These are phyloP conservation scores for Calonectria hongkongensis DNA, from an alignment of 2,329 filamentous ascomycete species.

Conservation along the genomic window DNA sequence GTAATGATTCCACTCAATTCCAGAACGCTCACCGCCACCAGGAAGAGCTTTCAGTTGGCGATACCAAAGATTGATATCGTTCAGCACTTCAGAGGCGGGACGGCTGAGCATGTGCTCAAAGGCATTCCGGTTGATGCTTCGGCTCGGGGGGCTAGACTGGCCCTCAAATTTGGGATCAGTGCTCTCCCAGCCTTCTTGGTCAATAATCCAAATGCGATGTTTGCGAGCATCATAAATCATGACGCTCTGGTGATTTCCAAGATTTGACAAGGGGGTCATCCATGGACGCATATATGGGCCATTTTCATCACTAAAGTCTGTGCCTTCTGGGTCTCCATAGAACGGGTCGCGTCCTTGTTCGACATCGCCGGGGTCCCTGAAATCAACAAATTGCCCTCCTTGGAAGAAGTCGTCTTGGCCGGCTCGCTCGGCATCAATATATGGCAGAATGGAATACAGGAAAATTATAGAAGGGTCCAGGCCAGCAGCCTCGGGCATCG, in stretches of 20 bases:
- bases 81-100: constrained; percentile 13
- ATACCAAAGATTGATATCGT: constrained; percentile 8
- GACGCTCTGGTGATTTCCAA: constrained; percentile 51
- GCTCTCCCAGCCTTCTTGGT: neutral
- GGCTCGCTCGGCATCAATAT: constrained; percentile 33
- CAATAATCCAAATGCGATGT: constrained; percentile 42
- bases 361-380: constrained; percentile 36
- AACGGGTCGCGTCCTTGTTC: constrained; percentile 42
- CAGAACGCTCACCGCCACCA: neutral
- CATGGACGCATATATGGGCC: constrained; percentile 52
- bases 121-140: neutral
- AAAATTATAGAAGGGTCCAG: constrained; percentile 50
- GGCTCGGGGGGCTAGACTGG: neutral
- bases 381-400: constrained; percentile 48
- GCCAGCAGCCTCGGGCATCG: neutral
- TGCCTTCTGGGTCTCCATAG: constrained; percentile 39
- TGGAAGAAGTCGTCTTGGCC: constrained; percentile 47
- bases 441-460: constrained; percentile 54
- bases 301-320: constrained; percentile 42
- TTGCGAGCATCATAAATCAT: constrained; percentile 55
- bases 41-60: neutral
- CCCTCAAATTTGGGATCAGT: neutral
- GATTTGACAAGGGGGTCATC: constrained; percentile 47
- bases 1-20: neutral
- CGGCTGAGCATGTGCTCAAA: constrained; percentile 19